Evolutionary conservation across 2,329 filamentous ascomycete genomes (phyloP).

Genomic region (Exophiala mesophila): DNA sequence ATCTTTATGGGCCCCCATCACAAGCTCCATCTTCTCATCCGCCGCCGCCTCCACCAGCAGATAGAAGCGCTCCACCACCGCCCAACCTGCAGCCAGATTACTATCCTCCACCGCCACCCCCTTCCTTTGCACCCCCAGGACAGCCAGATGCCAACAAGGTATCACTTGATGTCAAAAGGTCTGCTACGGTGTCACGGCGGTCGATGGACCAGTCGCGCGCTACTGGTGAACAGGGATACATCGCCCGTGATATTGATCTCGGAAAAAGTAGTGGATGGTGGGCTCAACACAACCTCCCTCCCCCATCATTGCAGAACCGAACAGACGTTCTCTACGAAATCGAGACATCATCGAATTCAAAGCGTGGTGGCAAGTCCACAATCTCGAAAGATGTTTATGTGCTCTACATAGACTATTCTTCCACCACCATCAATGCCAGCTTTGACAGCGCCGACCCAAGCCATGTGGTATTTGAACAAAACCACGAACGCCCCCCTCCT

Average conservation of each 20-base stretch:
- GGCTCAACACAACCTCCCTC: constrained; percentile 72
- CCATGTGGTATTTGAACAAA: constrained; percentile 73
- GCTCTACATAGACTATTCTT: constrained; percentile 94
- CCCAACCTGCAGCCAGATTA: constrained; percentile 45
- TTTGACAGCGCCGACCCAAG: constrained; percentile 71
- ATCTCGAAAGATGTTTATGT: constrained; percentile 78
- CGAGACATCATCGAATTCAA: constrained; percentile 68
- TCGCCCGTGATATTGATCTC: constrained; percentile 83
- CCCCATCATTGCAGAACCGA: constrained; percentile 74
- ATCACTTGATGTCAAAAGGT: constrained; percentile 61
- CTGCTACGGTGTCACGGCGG: constrained; percentile 45
- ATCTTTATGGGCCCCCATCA: constrained; percentile 44
- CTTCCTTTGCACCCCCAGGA: constrained; percentile 35
- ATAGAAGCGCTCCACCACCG: constrained; percentile 30
- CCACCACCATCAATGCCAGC: constrained; percentile 76
- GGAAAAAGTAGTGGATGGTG: constrained; percentile 75
- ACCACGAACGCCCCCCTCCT: constrained; percentile 77
- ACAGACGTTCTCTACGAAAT: constrained; percentile 78
- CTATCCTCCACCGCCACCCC: constrained; percentile 49
- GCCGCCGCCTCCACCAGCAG: constrained; percentile 4
- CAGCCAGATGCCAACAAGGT: constrained; percentile 47
- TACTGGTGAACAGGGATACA: constrained; percentile 72
- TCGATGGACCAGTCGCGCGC: constrained; percentile 74
- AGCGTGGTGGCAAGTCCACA: constrained; percentile 63
- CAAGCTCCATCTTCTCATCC: constrained; percentile 26